These are phyloP conservation scores for Candida germanica DNA, from an alignment of 805 yeast genomes.

Conservation along the genomic window DNA sequence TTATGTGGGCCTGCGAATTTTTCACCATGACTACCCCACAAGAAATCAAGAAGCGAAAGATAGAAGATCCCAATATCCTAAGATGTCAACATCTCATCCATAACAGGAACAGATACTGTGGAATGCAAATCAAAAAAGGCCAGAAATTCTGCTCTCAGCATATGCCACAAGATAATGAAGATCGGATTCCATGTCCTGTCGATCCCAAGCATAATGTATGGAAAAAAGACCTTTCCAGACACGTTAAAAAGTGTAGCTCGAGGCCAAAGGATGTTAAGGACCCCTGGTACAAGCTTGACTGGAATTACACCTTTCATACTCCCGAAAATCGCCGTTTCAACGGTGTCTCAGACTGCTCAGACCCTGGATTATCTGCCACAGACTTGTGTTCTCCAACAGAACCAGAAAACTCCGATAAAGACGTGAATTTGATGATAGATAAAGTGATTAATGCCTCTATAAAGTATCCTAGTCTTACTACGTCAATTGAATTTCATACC, in stretches of 20 bases:
- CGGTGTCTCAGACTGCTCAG: neutral
- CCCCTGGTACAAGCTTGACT: constrained; percentile 51
- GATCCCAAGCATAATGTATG: constrained; percentile 75
- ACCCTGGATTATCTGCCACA: neutral
- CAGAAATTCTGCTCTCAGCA: constrained; percentile 65
- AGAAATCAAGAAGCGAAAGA: constrained; percentile 12
- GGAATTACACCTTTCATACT: constrained; percentile 41
- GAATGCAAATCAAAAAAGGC: constrained; percentile 52
- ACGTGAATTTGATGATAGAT: constrained; percentile 18
- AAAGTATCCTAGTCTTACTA: constrained; percentile 17
- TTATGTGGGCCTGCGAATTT: too few species aligned
- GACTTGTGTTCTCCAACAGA: neutral
- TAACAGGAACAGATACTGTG: constrained; percentile 56
- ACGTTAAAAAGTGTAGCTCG: constrained; percentile 61
- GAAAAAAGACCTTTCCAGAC: constrained; percentile 53
- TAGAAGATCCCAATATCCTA: constrained; percentile 3
- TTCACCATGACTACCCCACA: too few species aligned
- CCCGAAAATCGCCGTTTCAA: too few species aligned
- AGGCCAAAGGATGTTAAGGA: constrained; percentile 31
- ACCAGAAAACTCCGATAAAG: neutral
- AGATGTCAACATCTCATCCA: constrained; percentile 48
- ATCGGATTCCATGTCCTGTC: constrained; percentile 71
- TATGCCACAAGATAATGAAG: constrained; percentile 20
- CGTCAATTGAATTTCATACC: constrained; percentile 18
- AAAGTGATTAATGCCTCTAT: constrained; percentile 9